A percentile compares a stretch with the other conserved stretches of the same genome.
phyloP scores from a whole-genome alignment of 2,329 filamentous ascomycete species.

The Ophiocordyceps camponoti-saundersi region DNA sequence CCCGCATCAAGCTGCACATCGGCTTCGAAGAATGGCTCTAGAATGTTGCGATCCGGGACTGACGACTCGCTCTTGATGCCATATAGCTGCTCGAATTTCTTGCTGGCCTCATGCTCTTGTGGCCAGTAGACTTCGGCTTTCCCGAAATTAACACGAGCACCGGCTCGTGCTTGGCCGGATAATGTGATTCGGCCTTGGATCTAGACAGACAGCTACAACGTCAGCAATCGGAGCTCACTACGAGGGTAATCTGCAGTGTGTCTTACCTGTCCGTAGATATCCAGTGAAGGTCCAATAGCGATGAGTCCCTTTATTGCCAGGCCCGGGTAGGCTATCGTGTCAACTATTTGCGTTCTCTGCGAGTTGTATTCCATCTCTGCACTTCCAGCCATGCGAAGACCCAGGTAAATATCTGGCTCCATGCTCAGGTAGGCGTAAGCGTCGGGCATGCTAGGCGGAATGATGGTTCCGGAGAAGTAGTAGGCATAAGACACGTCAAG shows the following conservation, averaged over 20 bases:
- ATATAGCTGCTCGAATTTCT: not conserved
- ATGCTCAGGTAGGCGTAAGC: slow-evolving; percentile 1
- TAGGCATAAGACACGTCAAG: not conserved
- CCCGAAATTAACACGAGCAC: not conserved
- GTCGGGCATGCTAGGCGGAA: not conserved
- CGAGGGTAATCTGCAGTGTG: not conserved
- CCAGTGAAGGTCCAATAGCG: not conserved
- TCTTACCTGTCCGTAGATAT: not conserved
- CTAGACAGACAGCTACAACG: not conserved
- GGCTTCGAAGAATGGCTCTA: not conserved
- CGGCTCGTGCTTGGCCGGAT: not conserved
- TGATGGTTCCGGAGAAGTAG: not conserved
- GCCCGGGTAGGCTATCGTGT: not conserved
- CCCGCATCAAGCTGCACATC: not conserved
- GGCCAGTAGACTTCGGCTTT: slow-evolving; percentile 1
- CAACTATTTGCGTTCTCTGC: not conserved
- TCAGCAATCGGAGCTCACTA: not conserved
- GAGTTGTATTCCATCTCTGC: not conserved
- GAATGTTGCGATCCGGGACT: not conserved
- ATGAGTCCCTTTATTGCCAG: not conserved
- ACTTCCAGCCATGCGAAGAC: not conserved
- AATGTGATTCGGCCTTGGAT: not conserved
- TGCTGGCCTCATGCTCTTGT: not conserved
- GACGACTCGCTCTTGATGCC: not conserved
- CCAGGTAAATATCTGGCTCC: not conserved